phyloP scores from a whole-genome alignment of 139 green algal genomes.

The Coccomyxa sp. region DNA sequence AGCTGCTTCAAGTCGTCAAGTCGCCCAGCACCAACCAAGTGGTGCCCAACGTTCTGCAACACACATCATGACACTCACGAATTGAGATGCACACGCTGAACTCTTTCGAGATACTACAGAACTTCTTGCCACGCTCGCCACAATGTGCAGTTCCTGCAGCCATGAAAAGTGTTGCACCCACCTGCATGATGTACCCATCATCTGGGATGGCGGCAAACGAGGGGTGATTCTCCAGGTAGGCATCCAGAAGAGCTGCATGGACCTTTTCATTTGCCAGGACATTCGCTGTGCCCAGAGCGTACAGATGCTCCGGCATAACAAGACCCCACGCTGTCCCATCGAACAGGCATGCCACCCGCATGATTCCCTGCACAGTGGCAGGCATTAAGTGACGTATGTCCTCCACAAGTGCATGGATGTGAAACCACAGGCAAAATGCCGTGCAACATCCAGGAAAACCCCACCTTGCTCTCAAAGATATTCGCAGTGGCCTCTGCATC shows the following conservation, averaged over 20 bases:
- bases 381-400: neutral
- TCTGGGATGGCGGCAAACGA: constrained; percentile 35
- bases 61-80: neutral
- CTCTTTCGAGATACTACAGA: neutral
- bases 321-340: constrained; percentile 41
- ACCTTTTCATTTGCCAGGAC: neutral
- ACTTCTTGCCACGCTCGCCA: neutral
- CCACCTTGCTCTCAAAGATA: constrained; percentile 19
- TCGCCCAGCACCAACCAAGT: constrained; percentile 48
- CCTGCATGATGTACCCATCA: constrained; percentile 72
- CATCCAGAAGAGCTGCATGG: constrained; percentile 12
- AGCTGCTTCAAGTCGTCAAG: constrained; percentile 42
- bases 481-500: constrained; percentile 24
- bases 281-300: constrained; percentile 21
- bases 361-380: constrained; percentile 12
- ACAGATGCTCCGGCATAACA: constrained; percentile 24
- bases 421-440: neutral
- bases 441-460: too few species aligned
- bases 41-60: constrained; percentile 57
- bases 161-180: constrained; percentile 2
- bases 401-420: neutral
- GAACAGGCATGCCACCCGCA: constrained; percentile 34
- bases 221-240: neutral
- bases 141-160: neutral
- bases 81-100: neutral